Conservation (phyloP, 2,329 filamentous ascomycete species). For the Aspergillus hortae region DNA sequence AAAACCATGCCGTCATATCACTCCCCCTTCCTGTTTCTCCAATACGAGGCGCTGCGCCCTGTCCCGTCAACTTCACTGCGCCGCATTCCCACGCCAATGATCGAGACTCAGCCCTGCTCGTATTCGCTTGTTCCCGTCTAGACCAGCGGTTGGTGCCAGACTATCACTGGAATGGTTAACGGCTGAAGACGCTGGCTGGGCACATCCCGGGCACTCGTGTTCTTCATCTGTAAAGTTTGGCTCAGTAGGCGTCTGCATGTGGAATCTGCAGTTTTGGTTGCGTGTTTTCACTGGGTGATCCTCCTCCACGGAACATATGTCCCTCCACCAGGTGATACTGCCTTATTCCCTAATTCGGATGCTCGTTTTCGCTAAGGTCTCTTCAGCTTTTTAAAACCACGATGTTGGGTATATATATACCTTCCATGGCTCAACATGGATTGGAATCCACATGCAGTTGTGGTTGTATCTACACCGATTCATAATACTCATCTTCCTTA, state of each 20-base stretch:
- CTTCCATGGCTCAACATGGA: not conserved
- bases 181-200: not conserved
- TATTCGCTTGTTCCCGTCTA: conserved; percentile 11
- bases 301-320: not conserved
- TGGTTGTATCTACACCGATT: too few species aligned
- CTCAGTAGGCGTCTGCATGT: not conserved
- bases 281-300: not conserved
- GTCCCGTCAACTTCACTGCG: too few species aligned
- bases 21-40: not conserved
- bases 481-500: too few species aligned
- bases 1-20: not conserved
- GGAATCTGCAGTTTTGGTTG: not conserved
- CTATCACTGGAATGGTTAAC: not conserved
- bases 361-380: conserved; percentile 22
- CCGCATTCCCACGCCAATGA: too few species aligned
- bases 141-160: not conserved
- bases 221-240: not conserved
- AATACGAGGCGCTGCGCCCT: not conserved
- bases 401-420: not conserved
- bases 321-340: not conserved
- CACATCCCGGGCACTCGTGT: not conserved
- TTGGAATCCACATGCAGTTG: not conserved
- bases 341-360: conserved; percentile 9
- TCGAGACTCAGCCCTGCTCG: conserved; percentile 12
- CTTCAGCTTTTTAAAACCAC: not conserved